Percentiles rank a stretch among this genome's conserved stretches.
phyloP scores from a whole-genome alignment of 2,329 filamentous ascomycete genomes.

The Alternaria triticina region DNA sequence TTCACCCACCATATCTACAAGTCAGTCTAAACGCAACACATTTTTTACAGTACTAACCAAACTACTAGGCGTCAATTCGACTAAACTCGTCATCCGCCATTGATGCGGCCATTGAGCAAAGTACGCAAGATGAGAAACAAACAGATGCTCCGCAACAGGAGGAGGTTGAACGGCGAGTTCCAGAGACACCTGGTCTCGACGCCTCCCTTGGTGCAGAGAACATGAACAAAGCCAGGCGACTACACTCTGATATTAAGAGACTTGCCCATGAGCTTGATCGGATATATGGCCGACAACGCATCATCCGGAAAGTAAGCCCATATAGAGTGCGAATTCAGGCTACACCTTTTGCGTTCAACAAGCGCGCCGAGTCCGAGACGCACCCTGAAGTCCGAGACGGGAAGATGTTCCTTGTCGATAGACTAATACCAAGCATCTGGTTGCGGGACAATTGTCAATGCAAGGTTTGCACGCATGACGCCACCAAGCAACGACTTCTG shows the following conservation, averaged over 20 bases:
- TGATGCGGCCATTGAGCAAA: not conserved
- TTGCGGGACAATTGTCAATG: conserved; percentile 75
- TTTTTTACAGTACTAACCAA: not conserved
- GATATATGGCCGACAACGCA: not conserved
- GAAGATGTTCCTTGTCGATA: conserved; percentile 4
- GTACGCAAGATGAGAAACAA: not conserved
- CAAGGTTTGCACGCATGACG: conserved; percentile 68
- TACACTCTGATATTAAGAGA: not conserved
- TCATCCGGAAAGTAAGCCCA: not conserved
- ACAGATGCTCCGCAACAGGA: not conserved
- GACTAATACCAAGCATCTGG: conserved; percentile 41
- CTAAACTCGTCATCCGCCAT: not conserved
- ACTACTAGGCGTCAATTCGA: not conserved
- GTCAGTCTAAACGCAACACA: not conserved
- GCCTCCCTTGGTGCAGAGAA: not conserved
- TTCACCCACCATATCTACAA: not conserved
- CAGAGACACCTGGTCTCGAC: not conserved
- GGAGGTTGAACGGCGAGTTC: not conserved
- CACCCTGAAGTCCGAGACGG: not conserved
- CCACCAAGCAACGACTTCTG: conserved; percentile 72
- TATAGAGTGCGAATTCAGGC: not conserved
- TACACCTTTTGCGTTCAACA: not conserved
- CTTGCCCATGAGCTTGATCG: not conserved
- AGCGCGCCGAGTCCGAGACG: not conserved
- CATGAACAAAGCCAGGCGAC: not conserved